phyloP scores from a whole-genome alignment of 2,329 filamentous ascomycete genomes.

The Exophiala oligosperma region DNA sequence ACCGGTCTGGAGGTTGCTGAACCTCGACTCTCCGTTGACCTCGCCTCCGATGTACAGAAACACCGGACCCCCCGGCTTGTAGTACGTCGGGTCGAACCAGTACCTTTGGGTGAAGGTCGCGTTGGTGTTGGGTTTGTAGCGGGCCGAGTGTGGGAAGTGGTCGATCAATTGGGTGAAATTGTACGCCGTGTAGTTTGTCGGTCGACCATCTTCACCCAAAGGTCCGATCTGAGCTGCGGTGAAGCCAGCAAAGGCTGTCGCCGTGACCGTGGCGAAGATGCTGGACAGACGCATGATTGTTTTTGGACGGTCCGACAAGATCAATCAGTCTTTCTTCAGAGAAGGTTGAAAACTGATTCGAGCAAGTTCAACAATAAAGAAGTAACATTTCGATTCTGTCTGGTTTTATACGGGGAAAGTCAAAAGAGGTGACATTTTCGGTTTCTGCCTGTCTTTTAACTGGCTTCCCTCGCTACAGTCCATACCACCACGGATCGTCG shows the following conservation, averaged over 20 bases:
- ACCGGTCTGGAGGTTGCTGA: conserved; percentile 45
- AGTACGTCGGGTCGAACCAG: conserved; percentile 56
- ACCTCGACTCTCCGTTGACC: conserved; percentile 40
- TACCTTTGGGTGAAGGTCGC: conserved; percentile 57
- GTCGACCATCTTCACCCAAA: conserved; percentile 20
- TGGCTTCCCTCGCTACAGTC: too few species aligned
- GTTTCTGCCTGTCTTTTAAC: too few species aligned
- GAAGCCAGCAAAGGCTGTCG: conserved; percentile 11
- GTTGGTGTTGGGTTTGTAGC: conserved; percentile 25
- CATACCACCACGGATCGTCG: too few species aligned
- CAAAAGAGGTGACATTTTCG: too few species aligned
- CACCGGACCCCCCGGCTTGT: conserved; percentile 55
- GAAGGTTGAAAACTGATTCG: too few species aligned
- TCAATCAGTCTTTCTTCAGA: too few species aligned
- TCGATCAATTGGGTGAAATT: conserved; percentile 26
- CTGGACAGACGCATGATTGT: conserved; percentile 4
- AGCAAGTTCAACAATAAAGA: too few species aligned
- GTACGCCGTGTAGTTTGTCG: conserved; percentile 25
- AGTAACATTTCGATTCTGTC: too few species aligned
- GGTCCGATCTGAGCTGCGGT: conserved; percentile 21
- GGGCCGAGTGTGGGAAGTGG: conserved; percentile 23
- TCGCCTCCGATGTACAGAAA: conserved; percentile 40
- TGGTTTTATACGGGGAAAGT: too few species aligned
- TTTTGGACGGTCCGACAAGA: background rate
- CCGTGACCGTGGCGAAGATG: background rate